phyloP scores from a whole-genome alignment of 2,329 filamentous ascomycete genomes.

The Colletotrichum scovillei region DNA sequence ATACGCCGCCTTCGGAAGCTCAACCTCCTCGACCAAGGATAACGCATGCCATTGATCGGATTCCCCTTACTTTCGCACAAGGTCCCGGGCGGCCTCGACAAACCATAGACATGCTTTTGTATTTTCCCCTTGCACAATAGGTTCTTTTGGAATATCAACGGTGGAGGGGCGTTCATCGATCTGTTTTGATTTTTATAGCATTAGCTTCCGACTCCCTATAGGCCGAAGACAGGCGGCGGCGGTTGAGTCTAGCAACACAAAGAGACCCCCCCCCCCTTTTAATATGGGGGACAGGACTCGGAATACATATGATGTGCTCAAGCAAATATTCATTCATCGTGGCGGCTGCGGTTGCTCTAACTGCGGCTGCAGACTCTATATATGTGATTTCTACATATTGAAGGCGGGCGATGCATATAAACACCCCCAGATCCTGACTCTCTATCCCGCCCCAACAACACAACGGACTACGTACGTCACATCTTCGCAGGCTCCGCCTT shows the following conservation, averaged over 20 bases:
- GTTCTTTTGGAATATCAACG: not conserved
- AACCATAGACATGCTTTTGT: not conserved
- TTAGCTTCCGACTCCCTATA: not conserved
- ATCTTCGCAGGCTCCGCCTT: slow-evolving; percentile 35
- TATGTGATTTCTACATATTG: slow-evolving; percentile 9
- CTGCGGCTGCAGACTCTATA: slow-evolving; percentile 21
- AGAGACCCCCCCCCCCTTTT: not conserved
- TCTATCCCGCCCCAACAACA: no score
- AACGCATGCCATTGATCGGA: slow-evolving; percentile 86
- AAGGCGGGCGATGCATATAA: not conserved
- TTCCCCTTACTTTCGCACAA: not conserved
- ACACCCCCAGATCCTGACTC: no score
- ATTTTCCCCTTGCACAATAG: not conserved
- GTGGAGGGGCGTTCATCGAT: not conserved
- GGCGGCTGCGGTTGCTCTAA: slow-evolving; percentile 15
- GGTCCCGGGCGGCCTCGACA: not conserved
- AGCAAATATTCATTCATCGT: slow-evolving; percentile 21
- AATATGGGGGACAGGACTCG: not conserved
- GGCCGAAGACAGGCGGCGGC: not conserved
- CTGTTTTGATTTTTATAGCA: not conserved
- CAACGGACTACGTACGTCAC: not conserved
- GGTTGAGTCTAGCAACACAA: not conserved
- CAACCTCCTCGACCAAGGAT: slow-evolving; percentile 79
- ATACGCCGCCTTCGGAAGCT: slow-evolving; percentile 83
- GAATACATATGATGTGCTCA: not conserved